Evolutionary conservation across 1,139 yeast species (phyloP).

Genomic region (Blastobotrys persicus): DNA sequence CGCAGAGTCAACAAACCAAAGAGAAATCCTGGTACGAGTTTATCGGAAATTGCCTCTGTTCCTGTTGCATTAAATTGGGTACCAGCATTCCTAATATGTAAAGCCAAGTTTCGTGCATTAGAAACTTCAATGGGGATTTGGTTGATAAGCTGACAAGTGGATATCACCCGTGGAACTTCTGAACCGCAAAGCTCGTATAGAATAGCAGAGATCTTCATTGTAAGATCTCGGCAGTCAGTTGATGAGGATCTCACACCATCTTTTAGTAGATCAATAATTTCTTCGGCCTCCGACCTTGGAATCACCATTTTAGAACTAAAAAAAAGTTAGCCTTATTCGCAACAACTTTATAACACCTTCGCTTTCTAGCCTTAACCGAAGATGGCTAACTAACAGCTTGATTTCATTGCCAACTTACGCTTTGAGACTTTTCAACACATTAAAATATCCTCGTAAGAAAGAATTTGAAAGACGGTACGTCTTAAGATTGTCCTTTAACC

Average conservation of each 20-base stretch:
- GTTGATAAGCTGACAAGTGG: slow-evolving; percentile 57
- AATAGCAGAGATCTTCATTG: slow-evolving; percentile 45
- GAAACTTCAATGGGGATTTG: slow-evolving; percentile 65
- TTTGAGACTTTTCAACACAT: slow-evolving; percentile 9
- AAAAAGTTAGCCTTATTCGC: not conserved
- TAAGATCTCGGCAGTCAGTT: slow-evolving; percentile 46
- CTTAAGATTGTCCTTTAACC: slow-evolving; percentile 1
- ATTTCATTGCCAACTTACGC: not conserved
- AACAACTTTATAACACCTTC: too few relatives aligned
- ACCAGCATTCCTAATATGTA: slow-evolving; percentile 65
- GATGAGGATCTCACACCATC: slow-evolving; percentile 45
- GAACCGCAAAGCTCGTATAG: slow-evolving; percentile 34
- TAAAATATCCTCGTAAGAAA: slow-evolving; percentile 19
- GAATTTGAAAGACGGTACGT: slow-evolving; percentile 15
- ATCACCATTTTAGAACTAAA: not conserved
- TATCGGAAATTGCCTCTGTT: slow-evolving; percentile 40
- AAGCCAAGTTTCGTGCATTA: slow-evolving; percentile 72
- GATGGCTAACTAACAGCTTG: too few relatives aligned
- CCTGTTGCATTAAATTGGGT: slow-evolving; percentile 46
- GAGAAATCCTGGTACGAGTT: slow-evolving; percentile 52
- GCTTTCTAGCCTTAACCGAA: too few relatives aligned
- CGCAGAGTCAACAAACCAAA: slow-evolving; percentile 73
- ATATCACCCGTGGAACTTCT: slow-evolving; percentile 34
- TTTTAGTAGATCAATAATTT: not conserved
- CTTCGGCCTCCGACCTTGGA: not conserved